Evolutionary conservation across 306 rosid genomes (phyloP).

Genomic region (Fragaria ananassa): DNA sequence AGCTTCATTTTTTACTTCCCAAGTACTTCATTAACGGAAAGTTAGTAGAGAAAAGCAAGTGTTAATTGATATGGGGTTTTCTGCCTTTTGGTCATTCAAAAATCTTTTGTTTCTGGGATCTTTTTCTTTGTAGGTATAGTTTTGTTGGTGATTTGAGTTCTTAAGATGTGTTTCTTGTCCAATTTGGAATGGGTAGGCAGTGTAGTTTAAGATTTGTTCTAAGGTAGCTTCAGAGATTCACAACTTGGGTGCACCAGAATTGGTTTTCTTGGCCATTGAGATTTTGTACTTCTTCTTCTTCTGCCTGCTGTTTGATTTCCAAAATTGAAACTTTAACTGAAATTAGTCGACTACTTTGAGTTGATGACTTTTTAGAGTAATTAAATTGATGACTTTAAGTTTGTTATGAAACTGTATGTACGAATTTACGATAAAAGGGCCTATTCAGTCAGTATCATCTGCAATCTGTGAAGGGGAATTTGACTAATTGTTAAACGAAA

Average conservation of each 20-base stretch:
- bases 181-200: conserved; percentile 22
- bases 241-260: neutral
- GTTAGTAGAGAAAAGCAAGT: neutral
- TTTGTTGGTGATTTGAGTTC: neutral
- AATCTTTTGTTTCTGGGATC: neutral
- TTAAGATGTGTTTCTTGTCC: conserved; percentile 18
- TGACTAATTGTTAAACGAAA: neutral
- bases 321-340: neutral
- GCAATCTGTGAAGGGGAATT: neutral
- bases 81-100: conserved; percentile 1
- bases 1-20: conserved; percentile 2
- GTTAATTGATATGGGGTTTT: conserved; percentile 3
- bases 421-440: neutral
- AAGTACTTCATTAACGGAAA: neutral
- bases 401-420: neutral
- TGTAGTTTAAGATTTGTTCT: conserved; percentile 5
- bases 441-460: neutral
- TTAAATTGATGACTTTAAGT: conserved; percentile 3
- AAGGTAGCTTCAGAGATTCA: neutral
- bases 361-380: neutral
- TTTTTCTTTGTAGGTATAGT: neutral
- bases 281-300: neutral
- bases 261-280: neutral
- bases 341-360: neutral
- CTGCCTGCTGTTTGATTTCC: neutral